Evolutionary conservation across 495 filamentous ascomycete genomes (phyloP).

Genomic region (Penicillium antarcticum): DNA sequence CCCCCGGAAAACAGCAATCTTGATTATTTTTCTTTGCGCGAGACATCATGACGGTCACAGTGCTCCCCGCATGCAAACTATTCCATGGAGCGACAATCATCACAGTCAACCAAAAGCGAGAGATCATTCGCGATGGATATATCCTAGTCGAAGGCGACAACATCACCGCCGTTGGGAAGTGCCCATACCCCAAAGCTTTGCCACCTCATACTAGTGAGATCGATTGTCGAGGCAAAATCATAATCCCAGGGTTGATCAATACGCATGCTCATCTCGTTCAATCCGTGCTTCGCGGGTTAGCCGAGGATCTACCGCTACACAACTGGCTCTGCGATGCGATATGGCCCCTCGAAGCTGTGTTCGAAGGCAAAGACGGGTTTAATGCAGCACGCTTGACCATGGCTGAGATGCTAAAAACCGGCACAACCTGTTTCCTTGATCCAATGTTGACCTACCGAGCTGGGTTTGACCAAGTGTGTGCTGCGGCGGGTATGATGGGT

Average conservation of each 20-base stretch:
- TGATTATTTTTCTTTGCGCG: no score
- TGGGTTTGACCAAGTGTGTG: constrained; percentile 36
- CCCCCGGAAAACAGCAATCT: no score
- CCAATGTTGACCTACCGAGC: constrained; percentile 42
- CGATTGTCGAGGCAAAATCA: constrained; percentile 32
- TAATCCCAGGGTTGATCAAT: constrained; percentile 43
- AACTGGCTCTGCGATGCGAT: constrained; percentile 42
- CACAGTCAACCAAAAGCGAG: constrained; percentile 36
- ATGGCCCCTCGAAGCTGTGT: constrained; percentile 41
- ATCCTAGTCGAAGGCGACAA: constrained; percentile 28
- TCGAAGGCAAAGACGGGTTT: constrained; percentile 34
- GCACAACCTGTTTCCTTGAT: constrained; percentile 46
- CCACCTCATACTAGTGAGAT: constrained; percentile 9
- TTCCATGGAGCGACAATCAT: constrained; percentile 35
- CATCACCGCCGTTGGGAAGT: constrained; percentile 38
- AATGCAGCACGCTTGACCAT: constrained; percentile 39
- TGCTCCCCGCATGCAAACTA: background rate
- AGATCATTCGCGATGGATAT: constrained; percentile 39
- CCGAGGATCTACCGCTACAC: constrained; percentile 39
- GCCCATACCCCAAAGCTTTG: constrained; percentile 2
- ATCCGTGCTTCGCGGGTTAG: constrained; percentile 39
- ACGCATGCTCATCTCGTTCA: constrained; percentile 43
- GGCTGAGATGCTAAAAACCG: constrained; percentile 43
- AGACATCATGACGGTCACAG: constrained; percentile 2
- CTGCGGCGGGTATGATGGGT: constrained; percentile 37